phyloP scores from a whole-genome alignment of 1,284 basidiomycete genomes.

The Heterobasidion irregulare region DNA sequence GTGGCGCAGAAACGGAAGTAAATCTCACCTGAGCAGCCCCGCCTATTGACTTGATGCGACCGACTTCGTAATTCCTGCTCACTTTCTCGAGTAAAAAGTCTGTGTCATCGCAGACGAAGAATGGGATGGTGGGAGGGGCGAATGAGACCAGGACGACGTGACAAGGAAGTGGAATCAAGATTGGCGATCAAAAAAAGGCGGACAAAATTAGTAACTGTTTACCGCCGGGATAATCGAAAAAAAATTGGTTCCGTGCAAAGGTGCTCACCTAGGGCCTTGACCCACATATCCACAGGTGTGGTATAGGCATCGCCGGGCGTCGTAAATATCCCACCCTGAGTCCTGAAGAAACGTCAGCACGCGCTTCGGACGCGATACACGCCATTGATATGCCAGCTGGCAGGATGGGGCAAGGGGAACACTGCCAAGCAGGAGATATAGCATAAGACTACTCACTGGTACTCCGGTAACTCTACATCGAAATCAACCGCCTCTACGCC shows the following conservation, averaged over 20 bases:
- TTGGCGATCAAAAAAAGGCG: slow-evolving; percentile 14
- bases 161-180: neutral
- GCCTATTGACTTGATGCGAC: slow-evolving; percentile 62
- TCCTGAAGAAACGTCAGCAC: slow-evolving; percentile 34
- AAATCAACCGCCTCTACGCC: slow-evolving; percentile 75
- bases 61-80: slow-evolving; percentile 53
- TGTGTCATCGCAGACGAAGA: slow-evolving; percentile 18
- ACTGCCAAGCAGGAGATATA: neutral
- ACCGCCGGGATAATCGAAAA: neutral
- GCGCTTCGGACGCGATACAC: neutral
- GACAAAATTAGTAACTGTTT: slow-evolving; percentile 10
- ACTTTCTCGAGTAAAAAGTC: slow-evolving; percentile 72
- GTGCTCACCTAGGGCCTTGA: slow-evolving; percentile 67
- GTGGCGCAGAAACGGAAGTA: slow-evolving; percentile 9
- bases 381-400: neutral
- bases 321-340: slow-evolving; percentile 77
- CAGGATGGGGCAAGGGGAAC: slow-evolving; percentile 4
- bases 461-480: slow-evolving; percentile 70
- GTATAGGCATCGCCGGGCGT: slow-evolving; percentile 78
- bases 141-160: neutral
- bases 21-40: slow-evolving; percentile 60
- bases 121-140: neutral
- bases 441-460: slow-evolving; percentile 49
- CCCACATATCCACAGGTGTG: slow-evolving; percentile 81
- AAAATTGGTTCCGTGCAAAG: neutral